These are phyloP conservation scores for Musa troglodytarum DNA, from an alignment of 176 grass and related monocot genomes.

Conservation along the genomic window DNA sequence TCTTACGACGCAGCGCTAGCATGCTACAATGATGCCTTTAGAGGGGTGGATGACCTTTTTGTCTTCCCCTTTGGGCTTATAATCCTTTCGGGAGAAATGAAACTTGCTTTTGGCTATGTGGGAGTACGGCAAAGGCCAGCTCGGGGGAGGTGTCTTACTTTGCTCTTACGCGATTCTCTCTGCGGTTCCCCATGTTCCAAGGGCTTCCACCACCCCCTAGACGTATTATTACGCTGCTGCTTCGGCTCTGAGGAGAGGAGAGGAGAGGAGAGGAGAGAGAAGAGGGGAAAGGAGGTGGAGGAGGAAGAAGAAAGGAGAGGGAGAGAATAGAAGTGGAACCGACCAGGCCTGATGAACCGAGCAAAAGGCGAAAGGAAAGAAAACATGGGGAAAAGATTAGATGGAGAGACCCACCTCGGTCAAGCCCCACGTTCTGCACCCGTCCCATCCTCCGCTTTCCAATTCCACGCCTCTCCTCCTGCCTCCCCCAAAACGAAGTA, in stretches of 20 bases:
- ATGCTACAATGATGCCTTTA: constrained; percentile 30
- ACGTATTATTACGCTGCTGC: constrained; percentile 48
- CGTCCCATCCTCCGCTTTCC: constrained; percentile 36
- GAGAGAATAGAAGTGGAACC: constrained; percentile 31
- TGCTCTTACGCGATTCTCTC: constrained; percentile 65
- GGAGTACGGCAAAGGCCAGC: neutral
- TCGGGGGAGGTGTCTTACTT: constrained; percentile 39
- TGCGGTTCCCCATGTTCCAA: constrained; percentile 33
- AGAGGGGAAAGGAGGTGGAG: constrained; percentile 10
- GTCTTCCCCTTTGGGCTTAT: constrained; percentile 47
- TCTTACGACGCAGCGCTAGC: neutral
- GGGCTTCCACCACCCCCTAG: neutral
- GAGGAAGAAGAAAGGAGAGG: constrained; percentile 22
- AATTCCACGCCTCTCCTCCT: constrained; percentile 60
- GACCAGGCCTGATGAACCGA: constrained; percentile 32
- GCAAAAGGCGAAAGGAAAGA: neutral
- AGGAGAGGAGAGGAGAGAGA: constrained; percentile 13
- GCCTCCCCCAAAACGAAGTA: constrained; percentile 63
- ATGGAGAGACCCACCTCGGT: constrained; percentile 35
- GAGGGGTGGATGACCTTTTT: constrained; percentile 47
- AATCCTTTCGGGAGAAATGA: constrained; percentile 40
- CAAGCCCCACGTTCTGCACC: constrained; percentile 68
- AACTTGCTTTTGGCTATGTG: constrained; percentile 15
- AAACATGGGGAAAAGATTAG: neutral
- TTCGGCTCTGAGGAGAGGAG: constrained; percentile 41